Percentiles rank a stretch among this genome's conserved stretches.
Evolutionary conservation across 257 asterid genomes (phyloP).

Genomic region (Jacaranda mimosifolia): DNA sequence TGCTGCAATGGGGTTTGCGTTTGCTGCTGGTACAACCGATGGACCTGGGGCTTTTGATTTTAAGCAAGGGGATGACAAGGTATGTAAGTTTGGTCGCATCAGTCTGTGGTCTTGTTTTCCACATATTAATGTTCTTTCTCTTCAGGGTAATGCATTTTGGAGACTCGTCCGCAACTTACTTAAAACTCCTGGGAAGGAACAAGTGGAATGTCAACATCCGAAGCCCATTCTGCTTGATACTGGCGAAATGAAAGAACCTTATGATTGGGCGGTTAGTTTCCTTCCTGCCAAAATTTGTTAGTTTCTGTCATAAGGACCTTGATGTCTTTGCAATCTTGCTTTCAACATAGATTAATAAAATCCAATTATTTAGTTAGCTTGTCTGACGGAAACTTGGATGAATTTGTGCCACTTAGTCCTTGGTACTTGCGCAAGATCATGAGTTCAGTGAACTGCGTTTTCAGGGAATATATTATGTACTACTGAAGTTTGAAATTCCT

Average conservation of each 20-base stretch:
- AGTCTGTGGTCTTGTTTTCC: slow-evolving; percentile 22
- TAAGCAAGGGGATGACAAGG: slow-evolving; percentile 93
- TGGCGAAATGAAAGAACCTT: slow-evolving; percentile 95
- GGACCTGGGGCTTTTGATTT: slow-evolving; percentile 99
- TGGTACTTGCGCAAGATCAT: slow-evolving; percentile 16
- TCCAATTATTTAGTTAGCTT: slow-evolving; percentile 27
- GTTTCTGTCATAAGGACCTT: slow-evolving; percentile 16
- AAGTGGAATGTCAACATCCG: slow-evolving; percentile 83
- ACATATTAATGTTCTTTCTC: slow-evolving; percentile 23
- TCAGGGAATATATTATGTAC: neutral
- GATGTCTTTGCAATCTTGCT: slow-evolving; percentile 21
- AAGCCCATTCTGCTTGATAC: slow-evolving; percentile 97
- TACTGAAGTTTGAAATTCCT: neutral
- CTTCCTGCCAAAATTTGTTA: slow-evolving; percentile 26
- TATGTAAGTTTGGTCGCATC: slow-evolving; percentile 37
- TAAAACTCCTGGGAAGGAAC: slow-evolving; percentile 76
- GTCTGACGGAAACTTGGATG: neutral
- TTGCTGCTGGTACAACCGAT: slow-evolving; percentile 99
- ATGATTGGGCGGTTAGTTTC: slow-evolving; percentile 97
- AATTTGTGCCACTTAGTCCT: slow-evolving; percentile 5
- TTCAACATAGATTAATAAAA: slow-evolving; percentile 24
- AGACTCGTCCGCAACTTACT: slow-evolving; percentile 84
- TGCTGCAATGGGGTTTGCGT: slow-evolving; percentile 98
- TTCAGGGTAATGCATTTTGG: slow-evolving; percentile 97
- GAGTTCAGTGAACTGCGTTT: slow-evolving; percentile 4